Evolutionary conservation across 768 basidiomycete genomes (phyloP), one percentile per base, ranked within the genome.

Genomic region (Macrolepiota fuliginosa): DNA sequence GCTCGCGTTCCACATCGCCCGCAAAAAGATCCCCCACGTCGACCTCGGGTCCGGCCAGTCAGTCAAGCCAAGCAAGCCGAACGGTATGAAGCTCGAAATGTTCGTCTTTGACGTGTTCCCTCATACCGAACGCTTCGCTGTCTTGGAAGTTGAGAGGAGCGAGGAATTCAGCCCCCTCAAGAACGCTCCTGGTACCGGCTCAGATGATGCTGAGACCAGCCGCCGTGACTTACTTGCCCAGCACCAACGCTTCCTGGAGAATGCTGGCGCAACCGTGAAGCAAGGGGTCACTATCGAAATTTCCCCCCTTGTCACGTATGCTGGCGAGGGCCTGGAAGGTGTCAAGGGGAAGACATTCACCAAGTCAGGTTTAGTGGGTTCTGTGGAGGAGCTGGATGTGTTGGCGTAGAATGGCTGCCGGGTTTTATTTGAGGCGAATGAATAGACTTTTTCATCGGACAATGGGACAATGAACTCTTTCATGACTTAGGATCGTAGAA

Each of bases 91-190:
- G 77, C 86, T 99, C 64, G 97, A 99, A 75, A 80, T 96, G 79
- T 99, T 99, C 76, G 91, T 99, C 35, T 99, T 99, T 70, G 97
- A 99, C 75, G 97, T 99, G 49, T 98, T 99, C 81, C 96, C 96
- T 0, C 93, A 85, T 76, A 94, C 94, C 27, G 73, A 87, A 69
- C 79, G 75, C 54, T 94, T 96, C 65, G 86, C 90, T 29, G 93
- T 98, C 42, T 76, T 98, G 70, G 95, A 98, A 73, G 94, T 97
- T 47, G 84, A 85, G 54, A 79, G 97, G 59, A 80, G 81, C 62
- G 92, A 96, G 62, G 96, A 98, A 76, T 99, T 99, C 69, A 95
- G 92, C 64, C 96, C 96, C 37, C 75, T 99, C 73, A 99, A 99
- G 81, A 99, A 99, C 69, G 96, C 95, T 7, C 94, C 95, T 0